phyloP scores from a whole-genome alignment of 2,329 filamentous ascomycete genomes.

The Talaromyces marneffei region DNA sequence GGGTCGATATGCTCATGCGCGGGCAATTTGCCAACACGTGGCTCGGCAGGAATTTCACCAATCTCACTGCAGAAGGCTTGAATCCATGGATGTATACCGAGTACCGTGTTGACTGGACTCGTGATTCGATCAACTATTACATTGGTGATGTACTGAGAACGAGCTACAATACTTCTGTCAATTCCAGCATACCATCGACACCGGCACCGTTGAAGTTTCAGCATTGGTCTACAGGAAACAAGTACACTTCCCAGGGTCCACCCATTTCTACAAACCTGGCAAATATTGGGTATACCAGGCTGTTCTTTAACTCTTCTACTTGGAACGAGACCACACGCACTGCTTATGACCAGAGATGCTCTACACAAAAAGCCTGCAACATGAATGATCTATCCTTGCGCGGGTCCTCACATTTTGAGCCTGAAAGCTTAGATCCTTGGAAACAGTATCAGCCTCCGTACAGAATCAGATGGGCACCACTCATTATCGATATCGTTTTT shows the following conservation, averaged over 20 bases:
- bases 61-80: slow-evolving; percentile 23
- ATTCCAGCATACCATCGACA: slow-evolving; percentile 33
- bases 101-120: slow-evolving; percentile 45
- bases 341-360: slow-evolving; percentile 27
- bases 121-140: slow-evolving; percentile 39
- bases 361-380: slow-evolving; percentile 28
- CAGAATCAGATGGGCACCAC: slow-evolving; percentile 11
- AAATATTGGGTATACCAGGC: slow-evolving; percentile 42
- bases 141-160: slow-evolving; percentile 35
- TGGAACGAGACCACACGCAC: slow-evolving; percentile 27
- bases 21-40: slow-evolving; percentile 34
- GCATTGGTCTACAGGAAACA: slow-evolving; percentile 46
- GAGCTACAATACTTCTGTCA: slow-evolving; percentile 28
- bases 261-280: slow-evolving; percentile 36
- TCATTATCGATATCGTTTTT: slow-evolving; percentile 12
- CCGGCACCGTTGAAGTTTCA: slow-evolving; percentile 42
- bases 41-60: slow-evolving; percentile 41
- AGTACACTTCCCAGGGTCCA: slow-evolving; percentile 42
- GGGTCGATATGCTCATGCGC: slow-evolving; percentile 35
- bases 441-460: slow-evolving; percentile 23
- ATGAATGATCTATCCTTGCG: slow-evolving; percentile 32
- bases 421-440: slow-evolving; percentile 24
- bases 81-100: slow-evolving; percentile 43
- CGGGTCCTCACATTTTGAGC: slow-evolving; percentile 24
- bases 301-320: slow-evolving; percentile 47